Conservation (phyloP, 1,284 basidiomycete genomes). For the Termitomyces sp. region DNA sequence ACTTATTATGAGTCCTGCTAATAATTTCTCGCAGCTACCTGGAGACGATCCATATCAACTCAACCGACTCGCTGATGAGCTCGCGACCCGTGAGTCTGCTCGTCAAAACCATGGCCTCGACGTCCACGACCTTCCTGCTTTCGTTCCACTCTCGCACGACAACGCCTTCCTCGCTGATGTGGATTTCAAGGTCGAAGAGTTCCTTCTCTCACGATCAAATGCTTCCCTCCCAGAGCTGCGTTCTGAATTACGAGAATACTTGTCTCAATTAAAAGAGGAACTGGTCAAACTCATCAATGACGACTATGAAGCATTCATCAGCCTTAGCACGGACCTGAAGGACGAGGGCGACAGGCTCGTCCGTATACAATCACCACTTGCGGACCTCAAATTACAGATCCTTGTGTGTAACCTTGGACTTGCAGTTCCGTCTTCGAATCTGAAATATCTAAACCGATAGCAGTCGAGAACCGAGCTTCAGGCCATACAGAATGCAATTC, state of each 20-base stretch:
- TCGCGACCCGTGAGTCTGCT: constrained; percentile 50
- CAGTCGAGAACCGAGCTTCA: constrained; percentile 60
- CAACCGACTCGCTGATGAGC: constrained; percentile 68
- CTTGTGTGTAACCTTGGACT: constrained; percentile 44
- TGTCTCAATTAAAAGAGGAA: constrained; percentile 82
- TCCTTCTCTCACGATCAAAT: constrained; percentile 83
- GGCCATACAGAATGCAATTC: constrained; percentile 66
- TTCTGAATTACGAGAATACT: constrained; percentile 81
- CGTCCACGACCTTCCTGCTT: constrained; percentile 61
- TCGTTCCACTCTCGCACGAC: constrained; percentile 74
- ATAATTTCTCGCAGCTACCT: neutral
- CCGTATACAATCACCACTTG: constrained; percentile 62
- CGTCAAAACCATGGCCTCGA: constrained; percentile 10
- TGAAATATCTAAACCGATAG: constrained; percentile 30
- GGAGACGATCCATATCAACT: constrained; percentile 55
- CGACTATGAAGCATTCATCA: constrained; percentile 97
- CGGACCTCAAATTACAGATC: constrained; percentile 59
- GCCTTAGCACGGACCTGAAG: constrained; percentile 83
- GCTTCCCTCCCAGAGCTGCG: constrained; percentile 86
- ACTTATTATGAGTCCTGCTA: neutral
- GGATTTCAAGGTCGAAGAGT: constrained; percentile 80
- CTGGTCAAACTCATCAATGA: constrained; percentile 94
- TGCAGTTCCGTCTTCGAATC: neutral
- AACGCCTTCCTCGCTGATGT: constrained; percentile 68
- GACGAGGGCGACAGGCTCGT: constrained; percentile 77